Evolutionary conservation across 352 stramenopile genomes (phyloP), one percentile per base, ranked within the genome.

Genomic region (Aphanomyces stellatus): DNA sequence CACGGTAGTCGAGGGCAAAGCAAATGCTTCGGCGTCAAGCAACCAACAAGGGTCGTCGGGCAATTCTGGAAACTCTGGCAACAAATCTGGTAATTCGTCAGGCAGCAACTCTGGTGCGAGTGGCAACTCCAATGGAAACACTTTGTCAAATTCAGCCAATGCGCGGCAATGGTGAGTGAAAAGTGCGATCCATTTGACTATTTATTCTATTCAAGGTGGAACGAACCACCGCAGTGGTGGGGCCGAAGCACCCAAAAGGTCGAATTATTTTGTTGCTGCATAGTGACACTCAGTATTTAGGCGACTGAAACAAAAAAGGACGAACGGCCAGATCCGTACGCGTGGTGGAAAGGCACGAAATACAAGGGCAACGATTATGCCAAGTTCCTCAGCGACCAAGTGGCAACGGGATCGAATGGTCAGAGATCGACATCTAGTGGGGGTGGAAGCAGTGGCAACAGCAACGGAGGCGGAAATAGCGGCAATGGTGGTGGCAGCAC

Each of bases 321-420:
- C 17, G 57, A 75, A 25, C 72, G 76, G 53, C 25, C 62, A 2
- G 77, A 71, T 28, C 72, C 72, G 13, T 71, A 85, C 17, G 37
- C 65, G 0, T 93, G 84, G 84, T 93, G 84, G 84, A 88, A 84
- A 33, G 67, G 77, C 0, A 71, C 75, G 22, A 80, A 71, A 34
- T 92, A 92, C 78, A 93, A 91, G 74, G 81, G 82, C 53, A 81
- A 74, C 27, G 74, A 93, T 69, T 93, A 59, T 24, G 60, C 60
- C 24, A 67, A 67, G 25, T 67, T 67, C 34, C 42, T 67, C n/a
- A 41, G n/a, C 4, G 49, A 67, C 49, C 37, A 67, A 19, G 15
- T 42, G 3, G 48, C 49, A n/a, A 37, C 27, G 13, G 49, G 33
- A 34, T 11, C 7, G 17, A 30, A 19, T 30, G 22, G 49, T 1